Evolutionary conservation across 805 yeast species (phyloP).

Genomic region (Candida lessepsii): DNA sequence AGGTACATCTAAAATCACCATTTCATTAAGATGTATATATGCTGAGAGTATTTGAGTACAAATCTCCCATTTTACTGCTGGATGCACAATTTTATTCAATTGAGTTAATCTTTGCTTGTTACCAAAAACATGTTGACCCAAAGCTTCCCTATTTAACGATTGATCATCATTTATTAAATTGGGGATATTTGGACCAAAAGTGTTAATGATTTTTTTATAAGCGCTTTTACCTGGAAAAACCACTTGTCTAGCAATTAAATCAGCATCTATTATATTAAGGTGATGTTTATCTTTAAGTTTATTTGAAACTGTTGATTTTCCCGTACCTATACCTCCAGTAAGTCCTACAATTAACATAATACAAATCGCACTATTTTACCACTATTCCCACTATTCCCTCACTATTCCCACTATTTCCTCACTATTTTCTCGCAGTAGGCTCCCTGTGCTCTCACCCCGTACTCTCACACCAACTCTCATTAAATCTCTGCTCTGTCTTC

Average conservation of each 20-base stretch:
- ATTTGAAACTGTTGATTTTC: constrained; percentile 85
- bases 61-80: constrained; percentile 75
- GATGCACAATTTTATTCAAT: constrained; percentile 81
- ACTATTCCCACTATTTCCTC: no score
- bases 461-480: no score
- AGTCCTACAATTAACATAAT: constrained; percentile 85
- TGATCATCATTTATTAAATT: constrained; percentile 45
- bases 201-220: constrained; percentile 58
- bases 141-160: constrained; percentile 62
- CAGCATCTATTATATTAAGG: constrained; percentile 81
- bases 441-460: no score
- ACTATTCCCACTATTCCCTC: no score
- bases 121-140: constrained; percentile 79
- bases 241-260: constrained; percentile 78
- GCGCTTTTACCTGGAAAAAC: constrained; percentile 79
- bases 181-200: constrained; percentile 57
- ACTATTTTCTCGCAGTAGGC: no score
- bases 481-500: background rate
- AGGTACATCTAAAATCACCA: constrained; percentile 88
- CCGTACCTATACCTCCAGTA: constrained; percentile 98
- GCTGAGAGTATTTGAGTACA: constrained; percentile 50
- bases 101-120: constrained; percentile 54
- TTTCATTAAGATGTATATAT: constrained; percentile 55
- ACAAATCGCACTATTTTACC: no score
- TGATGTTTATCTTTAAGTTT: constrained; percentile 50